Base-by-base conservation (phyloP, 2,329 filamentous ascomycete genomes). In the Alternaria atra region DNA sequence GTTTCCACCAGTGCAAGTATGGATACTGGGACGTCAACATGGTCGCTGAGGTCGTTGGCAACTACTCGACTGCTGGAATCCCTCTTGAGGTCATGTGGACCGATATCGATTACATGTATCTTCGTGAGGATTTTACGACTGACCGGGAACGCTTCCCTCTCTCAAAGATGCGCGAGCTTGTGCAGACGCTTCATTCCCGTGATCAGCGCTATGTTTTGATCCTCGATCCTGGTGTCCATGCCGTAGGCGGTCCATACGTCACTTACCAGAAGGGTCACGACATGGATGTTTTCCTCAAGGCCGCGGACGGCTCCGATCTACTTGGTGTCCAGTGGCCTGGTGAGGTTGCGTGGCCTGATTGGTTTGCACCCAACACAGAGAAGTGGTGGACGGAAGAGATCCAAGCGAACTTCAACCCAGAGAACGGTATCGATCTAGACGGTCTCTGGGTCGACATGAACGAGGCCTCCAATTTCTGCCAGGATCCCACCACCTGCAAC, bases 261-360 rank as follows among this genome's bases (percentile, higher is more conserved):
- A 80, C 86, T 0, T 93, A 88, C 75, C 81, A 89, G 52, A 84
- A 86, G 15, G 91, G 90, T 0, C 77, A 87, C 1, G 83, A 86
- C 6, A 79, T 85, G n/a, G 84, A 81, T 20, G 76, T 86, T 9
- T 88, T 88, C 75, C 71, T 87, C 32, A 84, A 84, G 69, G 66
- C 74, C 37, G 70, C 66, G 2, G 89, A 92, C 67, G 90, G 84
- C 13, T 81, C 81, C 10, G 73, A 85, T 27, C 85, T 84, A 62
- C 70, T 84, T 60, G 86, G 91, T 15, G 90, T 92, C 15, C 91
- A 94, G 23, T 94, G 91, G 91, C 89, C 91, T 6, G 91, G 91
- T 46, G 84, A 88, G 13, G 86, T 89, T 0, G 89, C 86, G 10
- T 93, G 89, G 77, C 90, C 90, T 0, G 92, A 94, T 74, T 94